These are phyloP conservation scores for Ceratocystiopsis minuta DNA, from an alignment of 2,329 filamentous ascomycete genomes.

Conservation along the genomic window DNA sequence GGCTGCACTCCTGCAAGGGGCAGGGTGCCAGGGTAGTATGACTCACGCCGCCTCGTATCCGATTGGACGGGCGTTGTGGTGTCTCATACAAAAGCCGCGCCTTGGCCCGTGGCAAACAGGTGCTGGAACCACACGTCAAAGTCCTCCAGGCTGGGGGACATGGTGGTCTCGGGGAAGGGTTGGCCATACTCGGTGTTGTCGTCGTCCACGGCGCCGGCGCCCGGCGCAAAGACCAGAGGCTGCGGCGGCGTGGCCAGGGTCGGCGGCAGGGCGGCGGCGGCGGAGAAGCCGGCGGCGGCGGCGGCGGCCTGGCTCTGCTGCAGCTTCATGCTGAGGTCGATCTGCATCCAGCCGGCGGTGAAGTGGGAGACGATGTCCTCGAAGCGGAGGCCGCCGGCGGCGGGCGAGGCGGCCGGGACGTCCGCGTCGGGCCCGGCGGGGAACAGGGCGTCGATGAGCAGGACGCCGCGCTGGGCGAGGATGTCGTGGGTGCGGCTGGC, in stretches of 20 bases:
- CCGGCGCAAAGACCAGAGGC: background rate
- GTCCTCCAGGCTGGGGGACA: constrained; percentile 5
- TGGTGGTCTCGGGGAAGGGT: background rate
- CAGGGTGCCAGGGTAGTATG: too few species aligned
- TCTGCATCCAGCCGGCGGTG: constrained; percentile 7
- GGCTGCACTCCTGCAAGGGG: too few species aligned
- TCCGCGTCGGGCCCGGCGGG: background rate
- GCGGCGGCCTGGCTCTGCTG: background rate
- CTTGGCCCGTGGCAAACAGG: constrained; percentile 5
- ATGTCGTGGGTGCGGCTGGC: constrained; percentile 8
- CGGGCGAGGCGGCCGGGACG: background rate
- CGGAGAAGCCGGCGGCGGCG: too few species aligned
- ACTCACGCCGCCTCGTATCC: too few species aligned
- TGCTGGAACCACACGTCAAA: constrained; percentile 11
- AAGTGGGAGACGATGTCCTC: constrained; percentile 8
- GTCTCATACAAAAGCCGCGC: constrained; percentile 1
- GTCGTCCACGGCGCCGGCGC: background rate
- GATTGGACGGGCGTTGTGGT: too few species aligned
- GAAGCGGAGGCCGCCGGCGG: constrained; percentile 4
- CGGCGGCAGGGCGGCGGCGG: too few species aligned
- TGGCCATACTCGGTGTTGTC: background rate
- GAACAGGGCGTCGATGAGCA: constrained; percentile 9
- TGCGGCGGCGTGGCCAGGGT: too few species aligned
- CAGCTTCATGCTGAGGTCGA: constrained; percentile 5
- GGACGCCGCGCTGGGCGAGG: constrained; percentile 9